A percentile compares a stretch with the other conserved stretches of the same genome.
Conservation (phyloP, 495 filamentous ascomycete genomes). For the Amphirosellinia nigrospora region DNA sequence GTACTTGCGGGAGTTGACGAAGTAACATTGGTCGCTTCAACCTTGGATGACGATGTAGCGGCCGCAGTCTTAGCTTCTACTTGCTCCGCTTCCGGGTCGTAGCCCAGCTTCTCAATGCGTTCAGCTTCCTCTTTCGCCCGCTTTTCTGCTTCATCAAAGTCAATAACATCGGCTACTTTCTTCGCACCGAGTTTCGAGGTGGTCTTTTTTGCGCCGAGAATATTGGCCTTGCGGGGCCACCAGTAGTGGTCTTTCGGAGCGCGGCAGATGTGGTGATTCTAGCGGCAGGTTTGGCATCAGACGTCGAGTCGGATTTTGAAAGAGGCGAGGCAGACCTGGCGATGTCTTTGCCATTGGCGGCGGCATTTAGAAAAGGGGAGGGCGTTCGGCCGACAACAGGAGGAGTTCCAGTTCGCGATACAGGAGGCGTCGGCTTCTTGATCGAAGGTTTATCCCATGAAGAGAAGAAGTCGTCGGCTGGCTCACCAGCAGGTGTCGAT, state of each 20-base stretch:
- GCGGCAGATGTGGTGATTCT: slow-evolving; percentile 76
- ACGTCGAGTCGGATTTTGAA: slow-evolving; percentile 57
- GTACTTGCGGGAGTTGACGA: slow-evolving; percentile 80
- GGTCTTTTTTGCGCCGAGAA: slow-evolving; percentile 87
- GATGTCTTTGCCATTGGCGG: slow-evolving; percentile 70
- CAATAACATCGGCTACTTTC: slow-evolving; percentile 82
- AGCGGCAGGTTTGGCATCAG: slow-evolving; percentile 56
- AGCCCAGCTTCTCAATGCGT: slow-evolving; percentile 96
- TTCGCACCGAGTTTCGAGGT: slow-evolving; percentile 85
- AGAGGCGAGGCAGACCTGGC: slow-evolving; percentile 83
- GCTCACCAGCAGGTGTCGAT: slow-evolving; percentile 75
- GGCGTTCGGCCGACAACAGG: slow-evolving; percentile 82
- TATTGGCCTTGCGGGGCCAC: slow-evolving; percentile 76
- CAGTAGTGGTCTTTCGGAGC: slow-evolving; percentile 71
- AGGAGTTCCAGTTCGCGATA: slow-evolving; percentile 88
- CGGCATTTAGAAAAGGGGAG: slow-evolving; percentile 85
- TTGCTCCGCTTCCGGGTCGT: slow-evolving; percentile 89
- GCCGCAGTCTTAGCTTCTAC: slow-evolving; percentile 62
- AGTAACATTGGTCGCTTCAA: slow-evolving; percentile 63
- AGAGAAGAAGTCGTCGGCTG: slow-evolving; percentile 95
- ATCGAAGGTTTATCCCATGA: slow-evolving; percentile 98
- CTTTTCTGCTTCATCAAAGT: slow-evolving; percentile 96
- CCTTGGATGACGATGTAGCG: slow-evolving; percentile 40
- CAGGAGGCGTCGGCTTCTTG: slow-evolving; percentile 93
- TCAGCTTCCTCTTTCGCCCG: slow-evolving; percentile 98